Conservation (phyloP, 225 moss, liverwort and hornwort species). For the Neckera pumila region DNA sequence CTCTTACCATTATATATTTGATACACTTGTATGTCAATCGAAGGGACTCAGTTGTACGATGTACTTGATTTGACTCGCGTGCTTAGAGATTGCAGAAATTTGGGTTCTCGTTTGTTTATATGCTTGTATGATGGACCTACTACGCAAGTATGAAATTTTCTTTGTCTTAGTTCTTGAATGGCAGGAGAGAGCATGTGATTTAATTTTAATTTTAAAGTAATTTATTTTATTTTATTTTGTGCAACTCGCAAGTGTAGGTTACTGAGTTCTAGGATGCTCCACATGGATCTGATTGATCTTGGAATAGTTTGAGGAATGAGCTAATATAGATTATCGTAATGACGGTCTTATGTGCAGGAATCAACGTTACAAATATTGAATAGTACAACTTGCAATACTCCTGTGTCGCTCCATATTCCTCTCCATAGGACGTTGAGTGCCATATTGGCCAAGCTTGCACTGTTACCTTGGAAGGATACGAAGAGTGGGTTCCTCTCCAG, state of each 20-base stretch:
- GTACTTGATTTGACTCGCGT: not conserved
- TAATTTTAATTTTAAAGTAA: not conserved
- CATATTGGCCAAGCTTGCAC: constrained; percentile 68
- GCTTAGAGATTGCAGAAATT: not conserved
- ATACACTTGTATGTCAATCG: not conserved
- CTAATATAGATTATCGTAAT: not conserved
- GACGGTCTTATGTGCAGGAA: constrained; percentile 17
- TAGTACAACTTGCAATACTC: not conserved
- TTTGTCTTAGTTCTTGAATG: not conserved
- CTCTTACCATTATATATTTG: not conserved
- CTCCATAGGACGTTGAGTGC: constrained; percentile 84
- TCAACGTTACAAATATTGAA: constrained; percentile 8
- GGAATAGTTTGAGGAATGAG: not conserved
- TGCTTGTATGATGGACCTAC: not conserved
- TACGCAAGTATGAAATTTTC: not conserved
- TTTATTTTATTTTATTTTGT: too few species aligned
- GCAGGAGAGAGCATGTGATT: not conserved
- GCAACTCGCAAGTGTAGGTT: not conserved
- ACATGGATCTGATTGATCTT: not conserved
- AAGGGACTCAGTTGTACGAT: not conserved
- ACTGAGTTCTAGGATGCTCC: not conserved
- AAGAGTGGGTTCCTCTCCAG: constrained; percentile 45
- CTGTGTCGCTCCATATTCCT: constrained; percentile 88
- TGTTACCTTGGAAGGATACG: constrained; percentile 56
- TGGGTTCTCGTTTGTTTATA: not conserved